Evolutionary conservation across 768 basidiomycete genomes (phyloP).

Genomic region (Gymnopilus dilepis): DNA sequence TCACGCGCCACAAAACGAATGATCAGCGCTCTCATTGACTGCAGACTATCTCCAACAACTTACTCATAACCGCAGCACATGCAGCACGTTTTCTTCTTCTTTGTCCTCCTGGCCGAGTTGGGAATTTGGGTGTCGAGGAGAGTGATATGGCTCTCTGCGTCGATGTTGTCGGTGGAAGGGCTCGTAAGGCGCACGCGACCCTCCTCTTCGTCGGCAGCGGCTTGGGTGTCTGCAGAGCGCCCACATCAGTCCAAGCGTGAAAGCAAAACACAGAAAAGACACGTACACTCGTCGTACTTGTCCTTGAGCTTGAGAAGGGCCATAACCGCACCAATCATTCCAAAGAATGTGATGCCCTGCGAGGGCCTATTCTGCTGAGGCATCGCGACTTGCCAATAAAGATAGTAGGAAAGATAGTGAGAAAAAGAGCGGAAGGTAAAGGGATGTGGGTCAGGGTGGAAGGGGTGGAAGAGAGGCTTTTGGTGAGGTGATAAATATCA

Average conservation of each 20-base stretch:
- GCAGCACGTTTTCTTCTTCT: constrained; percentile 46
- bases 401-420: too few species aligned
- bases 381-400: constrained; percentile 11
- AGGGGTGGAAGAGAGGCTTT: neutral
- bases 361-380: constrained; percentile 13
- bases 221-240: constrained; percentile 43
- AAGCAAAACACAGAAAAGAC: neutral
- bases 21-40: neutral
- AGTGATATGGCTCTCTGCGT: constrained; percentile 36
- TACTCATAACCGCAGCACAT: constrained; percentile 58
- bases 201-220: constrained; percentile 49
- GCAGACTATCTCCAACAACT: constrained; percentile 18
- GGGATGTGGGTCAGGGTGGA: neutral
- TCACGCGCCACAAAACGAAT: neutral
- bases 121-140: constrained; percentile 39
- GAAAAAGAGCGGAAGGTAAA: neutral
- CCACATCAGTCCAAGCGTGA: neutral
- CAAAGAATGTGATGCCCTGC: constrained; percentile 41
- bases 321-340: constrained; percentile 50
- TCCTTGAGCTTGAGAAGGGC: constrained; percentile 53
- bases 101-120: constrained; percentile 34
- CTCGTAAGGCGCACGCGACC: constrained; percentile 37
- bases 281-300: constrained; percentile 51
- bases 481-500: neutral
- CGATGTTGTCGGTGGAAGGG: constrained; percentile 20